Evolutionary conservation across 352 stramenopile genomes (phyloP).

Genomic region (Globisporangium cylindrosporum): DNA sequence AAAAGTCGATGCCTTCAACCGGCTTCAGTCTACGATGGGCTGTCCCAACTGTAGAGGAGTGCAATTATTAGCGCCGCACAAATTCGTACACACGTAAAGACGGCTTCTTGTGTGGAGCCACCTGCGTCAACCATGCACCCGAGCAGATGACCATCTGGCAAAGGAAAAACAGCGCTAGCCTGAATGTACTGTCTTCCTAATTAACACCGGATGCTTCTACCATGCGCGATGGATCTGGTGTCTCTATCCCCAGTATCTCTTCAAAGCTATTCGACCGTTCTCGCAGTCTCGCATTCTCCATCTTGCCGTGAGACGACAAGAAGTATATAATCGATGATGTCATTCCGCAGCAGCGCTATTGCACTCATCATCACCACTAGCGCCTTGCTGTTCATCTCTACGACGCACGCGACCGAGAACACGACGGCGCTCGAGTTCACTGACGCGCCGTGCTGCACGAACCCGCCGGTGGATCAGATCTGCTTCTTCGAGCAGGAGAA

Average conservation of each 20-base stretch:
- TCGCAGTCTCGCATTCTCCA: background rate
- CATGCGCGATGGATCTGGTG: background rate
- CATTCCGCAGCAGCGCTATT: background rate
- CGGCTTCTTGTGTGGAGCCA: background rate
- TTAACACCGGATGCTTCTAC: background rate
- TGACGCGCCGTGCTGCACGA: conserved; percentile 13
- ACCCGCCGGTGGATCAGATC: conserved; percentile 1
- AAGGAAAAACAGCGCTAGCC: background rate
- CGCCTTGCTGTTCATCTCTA: background rate
- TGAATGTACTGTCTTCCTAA: too few relatives aligned
- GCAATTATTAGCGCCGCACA: background rate
- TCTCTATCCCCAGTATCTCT: background rate
- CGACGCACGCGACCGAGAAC: conserved; percentile 10
- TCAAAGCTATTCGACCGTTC: background rate
- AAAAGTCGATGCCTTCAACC: background rate
- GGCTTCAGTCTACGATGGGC: background rate
- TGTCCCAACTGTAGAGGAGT: background rate
- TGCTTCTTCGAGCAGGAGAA: conserved; percentile 18
- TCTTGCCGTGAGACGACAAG: background rate
- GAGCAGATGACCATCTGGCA: background rate
- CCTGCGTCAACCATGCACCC: background rate
- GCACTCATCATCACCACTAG: background rate
- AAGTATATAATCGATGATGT: background rate
- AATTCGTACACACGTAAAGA: background rate
- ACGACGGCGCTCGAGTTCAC: conserved; percentile 19